Conservation (phyloP, 2,329 filamentous ascomycete species). For the Dendrostoma leiphaemia region DNA sequence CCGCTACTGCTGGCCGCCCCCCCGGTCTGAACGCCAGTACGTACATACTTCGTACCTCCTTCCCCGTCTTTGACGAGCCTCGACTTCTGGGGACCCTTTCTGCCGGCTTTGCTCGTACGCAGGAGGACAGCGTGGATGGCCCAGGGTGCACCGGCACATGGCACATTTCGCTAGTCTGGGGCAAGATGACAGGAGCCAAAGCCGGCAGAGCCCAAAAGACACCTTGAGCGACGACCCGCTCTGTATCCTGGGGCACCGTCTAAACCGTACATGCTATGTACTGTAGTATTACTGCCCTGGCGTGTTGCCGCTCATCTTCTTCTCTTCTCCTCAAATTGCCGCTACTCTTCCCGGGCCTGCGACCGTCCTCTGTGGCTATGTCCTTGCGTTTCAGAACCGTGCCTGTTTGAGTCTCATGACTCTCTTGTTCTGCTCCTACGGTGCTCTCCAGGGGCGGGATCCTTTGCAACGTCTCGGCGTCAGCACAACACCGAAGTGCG, state of each 20-base stretch:
- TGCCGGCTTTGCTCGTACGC: not conserved
- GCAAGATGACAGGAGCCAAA: not conserved
- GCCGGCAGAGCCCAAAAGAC: not conserved
- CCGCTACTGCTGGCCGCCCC: not conserved
- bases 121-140: not conserved
- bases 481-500: not conserved
- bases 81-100: not conserved
- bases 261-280: no score
- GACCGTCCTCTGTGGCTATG: no score
- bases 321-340: no score
- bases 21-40: not conserved
- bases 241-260: not conserved
- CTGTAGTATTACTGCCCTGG: no score
- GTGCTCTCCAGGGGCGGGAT: not conserved
- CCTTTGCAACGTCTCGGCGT: not conserved
- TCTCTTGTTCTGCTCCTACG: no score
- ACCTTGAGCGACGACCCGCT: not conserved
- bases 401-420: no score
- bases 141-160: not conserved
- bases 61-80: constrained; percentile 16
- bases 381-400: no score
- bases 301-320: not conserved
- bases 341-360: no score
- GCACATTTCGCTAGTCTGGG: not conserved
- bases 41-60: constrained; percentile 1